Percentiles rank a stretch among this genome's conserved stretches.
phyloP scores from a whole-genome alignment of 495 filamentous ascomycete species.

The Ascodesmis nigricans region DNA sequence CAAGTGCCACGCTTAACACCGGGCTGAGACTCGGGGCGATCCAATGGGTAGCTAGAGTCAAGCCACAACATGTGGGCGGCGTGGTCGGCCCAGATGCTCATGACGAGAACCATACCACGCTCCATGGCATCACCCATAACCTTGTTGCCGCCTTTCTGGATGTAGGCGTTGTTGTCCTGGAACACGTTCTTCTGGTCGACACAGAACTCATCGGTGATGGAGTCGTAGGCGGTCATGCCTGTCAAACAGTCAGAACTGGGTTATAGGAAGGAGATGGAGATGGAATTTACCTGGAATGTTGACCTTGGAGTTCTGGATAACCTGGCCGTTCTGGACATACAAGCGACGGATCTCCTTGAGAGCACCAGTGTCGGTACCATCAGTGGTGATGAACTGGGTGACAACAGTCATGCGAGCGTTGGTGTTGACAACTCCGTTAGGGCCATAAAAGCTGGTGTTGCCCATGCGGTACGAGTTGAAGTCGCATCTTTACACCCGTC shows the following conservation, averaged over 20 bases:
- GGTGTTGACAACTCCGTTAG: conserved; percentile 39
- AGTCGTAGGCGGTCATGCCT: conserved; percentile 28
- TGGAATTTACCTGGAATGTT: too few species aligned
- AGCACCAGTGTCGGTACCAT: conserved; percentile 28
- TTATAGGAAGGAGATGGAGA: too few species aligned
- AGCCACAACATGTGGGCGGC: conserved; percentile 47
- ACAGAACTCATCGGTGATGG: conserved; percentile 42
- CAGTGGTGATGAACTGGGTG: conserved; percentile 44
- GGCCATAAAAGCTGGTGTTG: conserved; percentile 39
- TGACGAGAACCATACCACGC: conserved; percentile 48
- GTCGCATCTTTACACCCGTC: too few species aligned
- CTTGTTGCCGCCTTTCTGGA: conserved; percentile 34
- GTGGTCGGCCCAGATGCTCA: conserved; percentile 60
- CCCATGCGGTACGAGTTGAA: conserved; percentile 57
- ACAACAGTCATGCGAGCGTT: conserved; percentile 40
- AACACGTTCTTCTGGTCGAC: conserved; percentile 35
- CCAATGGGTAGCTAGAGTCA: conserved; percentile 32
- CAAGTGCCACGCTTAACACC: conserved; percentile 54
- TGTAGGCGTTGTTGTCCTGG: conserved; percentile 38
- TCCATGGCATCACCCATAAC: conserved; percentile 35
- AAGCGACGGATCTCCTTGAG: conserved; percentile 45
- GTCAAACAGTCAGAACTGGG: too few species aligned
- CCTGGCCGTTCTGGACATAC: conserved; percentile 46
- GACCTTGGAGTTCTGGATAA: conserved; percentile 36
- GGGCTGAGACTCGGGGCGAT: conserved; percentile 23